phyloP scores from a whole-genome alignment of 805 yeast species.

The Saccharomyces jurei region DNA sequence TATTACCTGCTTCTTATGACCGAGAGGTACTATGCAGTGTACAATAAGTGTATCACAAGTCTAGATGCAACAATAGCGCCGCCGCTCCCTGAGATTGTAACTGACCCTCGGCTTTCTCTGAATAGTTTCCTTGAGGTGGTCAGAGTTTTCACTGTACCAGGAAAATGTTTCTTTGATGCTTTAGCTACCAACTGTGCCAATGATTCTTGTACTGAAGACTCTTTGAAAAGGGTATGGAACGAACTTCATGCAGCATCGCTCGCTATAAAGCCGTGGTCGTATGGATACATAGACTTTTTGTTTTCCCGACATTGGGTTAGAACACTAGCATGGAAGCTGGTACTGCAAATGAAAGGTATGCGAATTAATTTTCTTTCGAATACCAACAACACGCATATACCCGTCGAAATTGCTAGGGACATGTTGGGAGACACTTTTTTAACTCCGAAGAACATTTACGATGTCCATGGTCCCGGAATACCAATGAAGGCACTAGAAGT shows the following conservation, averaged over 20 bases:
- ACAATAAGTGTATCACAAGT: not conserved
- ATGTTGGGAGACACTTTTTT: not conserved
- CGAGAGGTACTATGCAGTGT: not conserved
- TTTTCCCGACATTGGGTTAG: not conserved
- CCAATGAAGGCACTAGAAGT: not conserved
- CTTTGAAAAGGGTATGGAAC: not conserved
- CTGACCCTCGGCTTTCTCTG: not conserved
- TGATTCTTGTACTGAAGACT: not conserved
- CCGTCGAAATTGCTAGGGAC: not conserved
- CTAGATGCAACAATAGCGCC: not conserved
- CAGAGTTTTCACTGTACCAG: not conserved
- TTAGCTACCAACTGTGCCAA: not conserved
- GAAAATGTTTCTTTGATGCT: not conserved
- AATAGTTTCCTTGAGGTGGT: not conserved
- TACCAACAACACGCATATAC: not conserved
- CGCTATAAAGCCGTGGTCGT: not conserved
- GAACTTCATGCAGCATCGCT: not conserved
- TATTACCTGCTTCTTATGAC: not conserved
- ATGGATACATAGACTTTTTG: not conserved
- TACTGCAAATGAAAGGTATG: not conserved
- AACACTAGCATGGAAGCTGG: not conserved
- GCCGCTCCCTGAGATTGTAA: not conserved
- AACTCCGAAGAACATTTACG: not conserved
- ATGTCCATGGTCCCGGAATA: not conserved
- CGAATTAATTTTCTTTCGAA: not conserved